Percentiles rank a stretch among this genome's conserved stretches.
phyloP scores from a whole-genome alignment of 192 early-diverging fungal species.

The Paraglomus occultum region DNA sequence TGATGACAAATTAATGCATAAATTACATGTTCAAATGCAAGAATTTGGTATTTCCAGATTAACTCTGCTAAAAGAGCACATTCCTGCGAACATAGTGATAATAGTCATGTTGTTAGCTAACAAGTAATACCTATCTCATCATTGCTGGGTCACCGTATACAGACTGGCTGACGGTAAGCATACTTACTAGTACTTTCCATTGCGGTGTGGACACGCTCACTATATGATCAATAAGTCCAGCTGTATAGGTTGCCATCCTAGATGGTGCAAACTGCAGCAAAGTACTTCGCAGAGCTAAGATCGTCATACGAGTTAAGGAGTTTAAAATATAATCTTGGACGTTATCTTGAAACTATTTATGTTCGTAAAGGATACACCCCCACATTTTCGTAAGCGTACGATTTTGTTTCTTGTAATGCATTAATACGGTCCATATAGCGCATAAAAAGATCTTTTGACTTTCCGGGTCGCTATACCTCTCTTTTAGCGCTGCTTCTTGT shows the following conservation, averaged over 20 bases:
- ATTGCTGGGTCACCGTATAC: constrained; percentile 24
- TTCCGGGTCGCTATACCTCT: constrained; percentile 58
- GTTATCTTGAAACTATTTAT: too few species aligned
- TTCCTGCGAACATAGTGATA: not conserved
- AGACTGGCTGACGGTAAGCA: constrained; percentile 6
- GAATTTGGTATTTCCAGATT: constrained; percentile 68
- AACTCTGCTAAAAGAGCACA: constrained; percentile 52
- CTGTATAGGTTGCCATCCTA: constrained; percentile 66
- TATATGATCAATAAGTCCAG: constrained; percentile 66
- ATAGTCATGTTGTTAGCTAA: not conserved
- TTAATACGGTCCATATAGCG: constrained; percentile 56
- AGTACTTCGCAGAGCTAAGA: constrained; percentile 57
- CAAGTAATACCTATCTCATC: not conserved
- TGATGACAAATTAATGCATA: constrained; percentile 66
- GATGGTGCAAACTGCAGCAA: constrained; percentile 68
- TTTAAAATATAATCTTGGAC: too few species aligned
- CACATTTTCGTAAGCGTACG: not conserved
- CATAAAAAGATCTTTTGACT: constrained; percentile 67
- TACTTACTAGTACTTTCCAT: constrained; percentile 39
- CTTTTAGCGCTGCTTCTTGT: constrained; percentile 31
- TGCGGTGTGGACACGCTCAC: too few species aligned
- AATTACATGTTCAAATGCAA: constrained; percentile 68
- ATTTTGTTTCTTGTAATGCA: constrained; percentile 43
- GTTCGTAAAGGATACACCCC: too few species aligned
- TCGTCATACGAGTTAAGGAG: constrained; percentile 1